A percentile compares a stretch with the other conserved stretches of the same genome.
Conservation (phyloP, 202 grass and related monocot genomes). For the Digitaria exilis region DNA sequence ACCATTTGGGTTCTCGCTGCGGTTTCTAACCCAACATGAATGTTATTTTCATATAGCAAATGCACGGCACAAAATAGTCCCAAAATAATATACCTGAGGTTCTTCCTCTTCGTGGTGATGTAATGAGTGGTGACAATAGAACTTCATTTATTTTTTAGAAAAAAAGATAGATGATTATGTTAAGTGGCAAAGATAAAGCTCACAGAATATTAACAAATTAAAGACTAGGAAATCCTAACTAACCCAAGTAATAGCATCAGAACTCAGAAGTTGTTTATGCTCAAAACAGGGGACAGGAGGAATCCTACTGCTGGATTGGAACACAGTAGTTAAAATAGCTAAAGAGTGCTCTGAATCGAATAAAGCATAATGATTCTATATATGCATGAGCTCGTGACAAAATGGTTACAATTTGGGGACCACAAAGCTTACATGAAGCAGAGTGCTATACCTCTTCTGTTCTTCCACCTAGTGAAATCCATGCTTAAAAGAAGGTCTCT, state of each 20-base stretch:
- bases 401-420: constrained; percentile 31
- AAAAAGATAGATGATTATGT: neutral
- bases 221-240: neutral
- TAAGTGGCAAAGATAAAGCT: constrained; percentile 6
- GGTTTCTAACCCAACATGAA: constrained; percentile 29
- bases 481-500: neutral
- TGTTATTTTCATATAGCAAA: constrained; percentile 32
- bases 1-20: constrained; percentile 21
- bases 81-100: constrained; percentile 25
- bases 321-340: constrained; percentile 45
- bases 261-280: constrained; percentile 40
- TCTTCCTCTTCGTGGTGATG: constrained; percentile 31
- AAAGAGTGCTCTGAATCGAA: constrained; percentile 37
- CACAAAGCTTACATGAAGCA: neutral
- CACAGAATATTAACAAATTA: constrained; percentile 1
- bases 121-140: constrained; percentile 31
- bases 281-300: constrained; percentile 44
- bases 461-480: neutral
- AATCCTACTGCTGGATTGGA: constrained; percentile 48
- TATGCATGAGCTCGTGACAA: constrained; percentile 29
- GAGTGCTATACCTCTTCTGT: neutral
- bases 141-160: neutral
- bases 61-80: constrained; percentile 13
- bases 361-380: constrained; percentile 39
- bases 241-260: constrained; percentile 7